Percentiles rank a stretch among this genome's conserved stretches.
These are phyloP conservation scores for Tieghemiomyces parasiticus DNA, from an alignment of 192 early-diverging fungal species.

Conservation along the genomic window DNA sequence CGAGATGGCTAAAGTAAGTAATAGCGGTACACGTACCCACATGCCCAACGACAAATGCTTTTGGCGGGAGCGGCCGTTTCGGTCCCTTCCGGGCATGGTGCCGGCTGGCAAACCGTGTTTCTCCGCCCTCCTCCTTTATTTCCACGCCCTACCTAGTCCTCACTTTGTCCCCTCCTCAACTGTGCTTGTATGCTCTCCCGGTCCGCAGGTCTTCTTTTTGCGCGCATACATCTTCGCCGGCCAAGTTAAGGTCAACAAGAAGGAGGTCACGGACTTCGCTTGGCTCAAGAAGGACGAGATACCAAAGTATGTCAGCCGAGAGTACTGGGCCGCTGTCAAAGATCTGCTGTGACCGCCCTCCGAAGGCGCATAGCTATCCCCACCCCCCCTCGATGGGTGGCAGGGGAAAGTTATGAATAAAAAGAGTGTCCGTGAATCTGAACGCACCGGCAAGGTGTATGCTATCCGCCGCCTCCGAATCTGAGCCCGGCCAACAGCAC, in stretches of 20 bases:
- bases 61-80: conserved; percentile 3
- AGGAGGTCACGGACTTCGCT: conserved; percentile 45
- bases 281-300: conserved; percentile 65
- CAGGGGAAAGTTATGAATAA: too few species aligned
- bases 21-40: not conserved
- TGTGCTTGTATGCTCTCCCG: too few species aligned
- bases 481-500: too few species aligned
- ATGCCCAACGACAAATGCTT: conserved; percentile 20
- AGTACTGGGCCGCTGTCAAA: conserved; percentile 36
- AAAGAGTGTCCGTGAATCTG: too few species aligned
- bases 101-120: too few species aligned
- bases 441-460: too few species aligned
- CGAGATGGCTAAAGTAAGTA: conserved; percentile 16
- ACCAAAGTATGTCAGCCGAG: conserved; percentile 25
- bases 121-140: too few species aligned
- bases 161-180: too few species aligned
- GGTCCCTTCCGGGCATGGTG: too few species aligned
- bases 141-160: not conserved
- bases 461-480: too few species aligned
- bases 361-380: too few species aligned
- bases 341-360: conserved; percentile 23
- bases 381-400: too few species aligned
- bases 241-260: conserved; percentile 38
- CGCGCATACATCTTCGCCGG: conserved; percentile 56
- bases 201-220: conserved; percentile 62